Base-by-base conservation (phyloP, 805 yeast genomes). In the Metschnikowia dekortorum region DNA sequence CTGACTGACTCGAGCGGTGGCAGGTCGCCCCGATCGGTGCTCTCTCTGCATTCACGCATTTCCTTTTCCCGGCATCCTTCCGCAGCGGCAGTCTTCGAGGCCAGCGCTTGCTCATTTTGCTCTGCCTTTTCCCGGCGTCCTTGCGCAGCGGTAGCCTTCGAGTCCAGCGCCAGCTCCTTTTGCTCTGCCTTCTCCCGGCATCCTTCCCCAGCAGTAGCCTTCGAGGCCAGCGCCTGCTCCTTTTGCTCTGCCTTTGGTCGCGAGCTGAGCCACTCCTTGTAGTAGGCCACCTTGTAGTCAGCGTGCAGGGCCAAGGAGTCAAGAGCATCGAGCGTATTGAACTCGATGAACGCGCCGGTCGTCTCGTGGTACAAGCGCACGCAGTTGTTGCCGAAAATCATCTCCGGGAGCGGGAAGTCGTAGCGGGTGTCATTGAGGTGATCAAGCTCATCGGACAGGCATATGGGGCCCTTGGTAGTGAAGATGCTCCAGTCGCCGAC, bases 401-500 rank as follows among this genome's bases (percentile, higher is more conserved):
- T 94, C 65, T 94, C 99, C 0, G 99, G 99, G 39, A 92, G 69
- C 0, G 98, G 96, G 53, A 92, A 81, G 13, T 83, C 83, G 47
- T 85, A 76, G 47, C 83, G 63, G 10, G 62, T 55, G 4, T 78
- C 79, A 65, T 82, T 87, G 61, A 85, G 78, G 2, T 67, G 68
- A 51, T 89, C 96, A 50, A 92, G 78, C 61, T 90, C 96, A 1
- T 66, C 73, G 1, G 90, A 75, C 56, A 79, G 85, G 53, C 89
- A 69, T 42, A 92, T 92, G 1, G 98, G 96, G 46, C 80, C 79
- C 64, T 89, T 82, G 31, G 74, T 70, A 0, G 96, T 83, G 56
- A 75, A 79, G 8, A 94, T 79, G 48, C 82, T 80, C 97, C 97
- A 92, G 48, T 83, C 81, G 46, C 79, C 77, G 3, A 87, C 75